Evolutionary conservation across 768 basidiomycete genomes (phyloP).

Genomic region (Arthromyces matolae): DNA sequence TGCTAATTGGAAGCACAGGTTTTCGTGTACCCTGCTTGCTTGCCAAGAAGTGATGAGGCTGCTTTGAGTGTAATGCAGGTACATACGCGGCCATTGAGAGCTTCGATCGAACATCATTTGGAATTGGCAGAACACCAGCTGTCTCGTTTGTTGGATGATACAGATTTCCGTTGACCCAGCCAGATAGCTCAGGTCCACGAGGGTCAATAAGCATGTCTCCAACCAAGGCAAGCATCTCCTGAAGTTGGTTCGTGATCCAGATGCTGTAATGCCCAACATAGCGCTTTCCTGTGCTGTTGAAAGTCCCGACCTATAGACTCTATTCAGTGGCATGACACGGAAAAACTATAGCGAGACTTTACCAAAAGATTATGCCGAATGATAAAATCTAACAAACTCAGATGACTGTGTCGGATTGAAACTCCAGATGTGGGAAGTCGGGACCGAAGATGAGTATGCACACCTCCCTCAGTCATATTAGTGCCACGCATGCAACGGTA

Average conservation of each 20-base stretch:
- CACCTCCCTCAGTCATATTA: not conserved
- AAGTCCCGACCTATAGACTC: conserved; percentile 23
- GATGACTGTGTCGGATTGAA: not conserved
- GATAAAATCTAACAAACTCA: not conserved
- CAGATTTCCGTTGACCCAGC: conserved; percentile 10
- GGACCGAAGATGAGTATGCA: not conserved
- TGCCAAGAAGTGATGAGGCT: not conserved
- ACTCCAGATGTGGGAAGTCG: conserved; percentile 1
- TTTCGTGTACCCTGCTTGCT: not conserved
- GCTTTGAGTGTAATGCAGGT: not conserved
- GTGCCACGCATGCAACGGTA: conserved; percentile 3
- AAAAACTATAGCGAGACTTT: too few relatives aligned
- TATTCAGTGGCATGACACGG: too few relatives aligned
- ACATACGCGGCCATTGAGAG: not conserved
- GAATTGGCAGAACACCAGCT: conserved; percentile 8
- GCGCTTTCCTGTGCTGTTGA: conserved; percentile 17
- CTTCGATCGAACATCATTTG: not conserved
- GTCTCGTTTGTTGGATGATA: conserved; percentile 3
- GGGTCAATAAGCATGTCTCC: not conserved
- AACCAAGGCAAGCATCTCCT: not conserved
- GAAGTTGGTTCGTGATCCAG: conserved; percentile 17
- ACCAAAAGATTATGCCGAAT: not conserved
- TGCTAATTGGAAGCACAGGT: not conserved
- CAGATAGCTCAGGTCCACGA: not conserved
- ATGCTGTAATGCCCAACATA: conserved; percentile 20